phyloP scores from a whole-genome alignment of 257 asterid species.

The Ocimum tenuiflorum region DNA sequence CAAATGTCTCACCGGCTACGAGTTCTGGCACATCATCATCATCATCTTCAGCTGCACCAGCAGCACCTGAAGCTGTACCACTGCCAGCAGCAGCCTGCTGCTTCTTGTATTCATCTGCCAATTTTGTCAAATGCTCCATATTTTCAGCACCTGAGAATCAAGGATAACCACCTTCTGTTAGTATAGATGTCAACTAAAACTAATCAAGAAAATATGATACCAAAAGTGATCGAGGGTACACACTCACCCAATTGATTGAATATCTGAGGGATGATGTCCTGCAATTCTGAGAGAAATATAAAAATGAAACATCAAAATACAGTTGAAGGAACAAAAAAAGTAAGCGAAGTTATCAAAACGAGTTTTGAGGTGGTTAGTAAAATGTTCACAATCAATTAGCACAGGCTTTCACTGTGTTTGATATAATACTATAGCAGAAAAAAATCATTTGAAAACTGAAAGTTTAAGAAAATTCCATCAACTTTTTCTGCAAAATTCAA shows the following conservation, averaged over 20 bases:
- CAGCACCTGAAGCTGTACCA: constrained; percentile 27
- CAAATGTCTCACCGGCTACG: constrained; percentile 56
- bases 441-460: too few species aligned
- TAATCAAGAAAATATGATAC: too few species aligned
- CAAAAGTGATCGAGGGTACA: too few species aligned
- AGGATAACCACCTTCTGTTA: too few species aligned
- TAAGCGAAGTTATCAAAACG: neutral
- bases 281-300: constrained; percentile 31
- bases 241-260: constrained; percentile 49
- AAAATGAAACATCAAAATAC: neutral
- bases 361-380: neutral
- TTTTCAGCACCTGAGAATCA: constrained; percentile 54
- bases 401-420: neutral
- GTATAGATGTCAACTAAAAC: too few species aligned
- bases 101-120: constrained; percentile 71
- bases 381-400: neutral
- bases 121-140: constrained; percentile 60
- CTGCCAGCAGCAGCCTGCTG: constrained; percentile 42
- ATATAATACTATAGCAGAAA: too few species aligned
- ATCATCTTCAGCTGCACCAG: constrained; percentile 35
- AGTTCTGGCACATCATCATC: constrained; percentile 72
- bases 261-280: constrained; percentile 49
- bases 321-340: neutral
- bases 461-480: too few species aligned
- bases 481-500: too few species aligned